phyloP scores from a whole-genome alignment of 768 basidiomycete genomes.

The Lactarius sanguifluus region DNA sequence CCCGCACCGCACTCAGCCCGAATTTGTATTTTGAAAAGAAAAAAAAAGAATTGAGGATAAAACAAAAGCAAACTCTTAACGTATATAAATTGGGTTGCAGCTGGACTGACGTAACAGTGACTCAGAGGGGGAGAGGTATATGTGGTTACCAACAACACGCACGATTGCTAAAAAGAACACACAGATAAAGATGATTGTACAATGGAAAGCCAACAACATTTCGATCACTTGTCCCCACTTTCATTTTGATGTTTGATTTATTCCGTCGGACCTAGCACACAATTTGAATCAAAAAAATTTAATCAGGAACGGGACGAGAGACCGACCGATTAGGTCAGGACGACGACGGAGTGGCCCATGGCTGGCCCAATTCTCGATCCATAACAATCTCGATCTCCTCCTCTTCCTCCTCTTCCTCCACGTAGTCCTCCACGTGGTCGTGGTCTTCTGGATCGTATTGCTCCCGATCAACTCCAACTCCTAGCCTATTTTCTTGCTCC shows the following conservation, averaged over 20 bases:
- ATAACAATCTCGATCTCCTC: conserved; percentile 77
- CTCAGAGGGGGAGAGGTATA: background rate
- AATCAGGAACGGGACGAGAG: background rate
- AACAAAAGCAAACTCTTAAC: background rate
- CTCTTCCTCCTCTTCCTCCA: conserved; percentile 62
- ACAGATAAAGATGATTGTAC: conserved; percentile 30
- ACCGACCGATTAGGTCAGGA: conserved; percentile 6
- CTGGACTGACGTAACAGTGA: conserved; percentile 5
- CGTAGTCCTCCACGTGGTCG: conserved; percentile 37
- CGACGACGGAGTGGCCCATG: conserved; percentile 25
- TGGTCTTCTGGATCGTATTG: conserved; percentile 15
- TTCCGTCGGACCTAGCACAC: background rate
- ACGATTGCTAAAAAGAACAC: conserved; percentile 9
- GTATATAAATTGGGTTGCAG: too few species aligned
- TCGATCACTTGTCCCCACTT: background rate
- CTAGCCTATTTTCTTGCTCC: background rate
- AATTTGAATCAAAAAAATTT: background rate
- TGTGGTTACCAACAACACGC: conserved; percentile 6
- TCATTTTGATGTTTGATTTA: background rate
- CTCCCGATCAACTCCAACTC: background rate
- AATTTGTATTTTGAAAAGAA: background rate
- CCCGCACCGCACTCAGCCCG: background rate
- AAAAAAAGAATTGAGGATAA: background rate
- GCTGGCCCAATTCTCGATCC: conserved; percentile 41
- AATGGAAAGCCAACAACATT: conserved; percentile 1